Percentiles rank a stretch among this genome's conserved stretches.
phyloP scores from a whole-genome alignment of 371 early-diverging fungal species.

The Choanephora cucurbitarum region DNA sequence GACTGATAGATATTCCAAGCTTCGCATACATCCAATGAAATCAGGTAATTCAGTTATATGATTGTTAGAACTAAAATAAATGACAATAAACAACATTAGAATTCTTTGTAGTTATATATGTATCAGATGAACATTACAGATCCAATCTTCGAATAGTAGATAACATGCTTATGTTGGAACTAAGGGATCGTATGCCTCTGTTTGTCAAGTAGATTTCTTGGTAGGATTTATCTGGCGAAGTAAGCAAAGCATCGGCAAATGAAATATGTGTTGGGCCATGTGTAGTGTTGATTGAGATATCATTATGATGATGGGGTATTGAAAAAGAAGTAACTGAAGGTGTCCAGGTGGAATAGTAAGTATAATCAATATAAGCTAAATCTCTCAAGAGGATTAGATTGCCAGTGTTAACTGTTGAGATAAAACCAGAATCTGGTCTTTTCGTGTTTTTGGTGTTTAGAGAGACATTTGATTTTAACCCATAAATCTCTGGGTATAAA shows the following conservation, averaged over 20 bases:
- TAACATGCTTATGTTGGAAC: slow-evolving; percentile 27
- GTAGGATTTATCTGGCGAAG: slow-evolving; percentile 15
- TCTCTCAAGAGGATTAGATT: slow-evolving; percentile 13
- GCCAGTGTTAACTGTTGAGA: slow-evolving; percentile 1
- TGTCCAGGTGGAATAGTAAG: slow-evolving; percentile 10
- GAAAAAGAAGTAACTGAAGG: neutral
- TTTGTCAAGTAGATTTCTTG: slow-evolving; percentile 12
- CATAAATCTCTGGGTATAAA: neutral
- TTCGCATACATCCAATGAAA: slow-evolving; percentile 24
- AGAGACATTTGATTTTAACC: neutral
- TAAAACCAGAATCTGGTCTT: slow-evolving; percentile 18
- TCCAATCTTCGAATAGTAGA: slow-evolving; percentile 24
- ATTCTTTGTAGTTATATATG: too few species aligned
- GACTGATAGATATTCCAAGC: slow-evolving; percentile 25
- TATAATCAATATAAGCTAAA: slow-evolving; percentile 19
- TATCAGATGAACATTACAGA: slow-evolving; percentile 24
- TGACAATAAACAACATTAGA: too few species aligned
- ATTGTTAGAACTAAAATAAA: slow-evolving; percentile 25
- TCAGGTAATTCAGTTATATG: slow-evolving; percentile 28
- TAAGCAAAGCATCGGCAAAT: slow-evolving; percentile 12
- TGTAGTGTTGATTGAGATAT: neutral
- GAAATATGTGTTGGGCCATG: slow-evolving; percentile 5
- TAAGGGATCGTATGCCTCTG: slow-evolving; percentile 17
- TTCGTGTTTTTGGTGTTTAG: neutral
- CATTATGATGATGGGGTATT: neutral